Conservation (phyloP, 108 stramenopile genomes). For the Skeletonema marinoi region DNA sequence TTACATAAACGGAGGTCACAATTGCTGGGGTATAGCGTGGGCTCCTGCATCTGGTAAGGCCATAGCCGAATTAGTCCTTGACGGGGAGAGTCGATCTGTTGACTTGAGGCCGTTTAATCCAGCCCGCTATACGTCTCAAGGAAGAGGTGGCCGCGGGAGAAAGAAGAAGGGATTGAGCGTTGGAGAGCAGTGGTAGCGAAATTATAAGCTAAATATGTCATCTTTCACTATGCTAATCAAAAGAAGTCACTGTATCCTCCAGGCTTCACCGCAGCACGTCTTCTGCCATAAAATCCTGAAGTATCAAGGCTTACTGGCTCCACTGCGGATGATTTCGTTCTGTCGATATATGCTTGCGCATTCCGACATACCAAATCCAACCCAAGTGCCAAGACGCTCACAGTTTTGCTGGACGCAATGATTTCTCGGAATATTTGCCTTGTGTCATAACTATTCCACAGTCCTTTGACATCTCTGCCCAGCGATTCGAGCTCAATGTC, state of each 20-base stretch:
- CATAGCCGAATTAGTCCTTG: constrained; percentile 89
- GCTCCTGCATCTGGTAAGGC: constrained; percentile 90
- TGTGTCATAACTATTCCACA: constrained; percentile 76
- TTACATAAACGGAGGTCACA: constrained; percentile 94
- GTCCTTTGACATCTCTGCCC: constrained; percentile 60
- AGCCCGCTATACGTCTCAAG: constrained; percentile 54
- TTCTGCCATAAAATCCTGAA: constrained; percentile 16
- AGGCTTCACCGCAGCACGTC: constrained; percentile 45
- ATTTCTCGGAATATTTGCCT: constrained; percentile 81
- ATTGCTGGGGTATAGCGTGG: constrained; percentile 98
- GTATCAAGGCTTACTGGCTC: constrained; percentile 6
- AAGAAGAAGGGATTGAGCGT: constrained; percentile 68
- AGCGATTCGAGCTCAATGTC: constrained; percentile 87
- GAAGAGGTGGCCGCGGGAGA: constrained; percentile 69
- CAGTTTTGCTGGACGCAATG: constrained; percentile 55
- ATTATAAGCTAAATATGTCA: neutral
- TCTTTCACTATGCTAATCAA: constrained; percentile 9
- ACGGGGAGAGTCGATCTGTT: constrained; percentile 61
- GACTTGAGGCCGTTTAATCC: constrained; percentile 78
- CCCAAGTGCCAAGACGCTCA: constrained; percentile 74
- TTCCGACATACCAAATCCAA: constrained; percentile 83
- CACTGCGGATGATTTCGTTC: constrained; percentile 43
- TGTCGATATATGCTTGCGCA: constrained; percentile 57
- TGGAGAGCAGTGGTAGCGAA: constrained; percentile 84
- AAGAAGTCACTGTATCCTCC: constrained; percentile 51